Evolutionary conservation across 2,329 filamentous ascomycete species (phyloP).

Genomic region (Fusarium sp.): DNA sequence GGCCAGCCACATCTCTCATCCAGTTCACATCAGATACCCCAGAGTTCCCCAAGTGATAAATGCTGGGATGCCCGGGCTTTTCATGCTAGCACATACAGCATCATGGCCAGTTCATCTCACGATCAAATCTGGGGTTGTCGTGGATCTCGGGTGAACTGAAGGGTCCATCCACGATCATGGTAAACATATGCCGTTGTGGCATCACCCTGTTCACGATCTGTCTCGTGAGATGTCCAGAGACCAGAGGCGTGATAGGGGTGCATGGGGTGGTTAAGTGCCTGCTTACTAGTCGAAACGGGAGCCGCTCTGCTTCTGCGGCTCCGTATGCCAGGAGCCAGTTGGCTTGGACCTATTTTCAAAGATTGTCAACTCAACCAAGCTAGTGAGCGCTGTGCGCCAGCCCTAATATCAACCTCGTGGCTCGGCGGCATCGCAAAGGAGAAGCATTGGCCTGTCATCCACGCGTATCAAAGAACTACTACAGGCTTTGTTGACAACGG

Average conservation of each 20-base stretch:
- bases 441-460: conserved; percentile 8
- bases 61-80: background rate
- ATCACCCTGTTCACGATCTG: conserved; percentile 30
- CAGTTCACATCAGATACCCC: background rate
- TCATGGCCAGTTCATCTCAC: background rate
- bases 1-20: background rate
- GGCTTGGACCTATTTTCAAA: background rate
- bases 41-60: background rate
- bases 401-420: conserved; percentile 2
- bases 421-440: background rate
- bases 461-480: conserved; percentile 1
- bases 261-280: background rate
- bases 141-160: conserved; percentile 17
- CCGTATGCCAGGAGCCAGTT: conserved; percentile 17
- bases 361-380: background rate
- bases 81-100: background rate
- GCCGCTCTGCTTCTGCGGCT: conserved; percentile 32
- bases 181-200: conserved; percentile 21
- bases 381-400: background rate
- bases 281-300: conserved; percentile 12
- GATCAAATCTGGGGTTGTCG: conserved; percentile 21
- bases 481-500: background rate
- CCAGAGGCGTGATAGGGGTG: background rate
- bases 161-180: conserved; percentile 14
- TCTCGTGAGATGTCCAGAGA: conserved; percentile 16